Percentiles rank a stretch among this genome's conserved stretches.
Conservation (phyloP, 306 rosid species). For the Malus sylvestris region DNA sequence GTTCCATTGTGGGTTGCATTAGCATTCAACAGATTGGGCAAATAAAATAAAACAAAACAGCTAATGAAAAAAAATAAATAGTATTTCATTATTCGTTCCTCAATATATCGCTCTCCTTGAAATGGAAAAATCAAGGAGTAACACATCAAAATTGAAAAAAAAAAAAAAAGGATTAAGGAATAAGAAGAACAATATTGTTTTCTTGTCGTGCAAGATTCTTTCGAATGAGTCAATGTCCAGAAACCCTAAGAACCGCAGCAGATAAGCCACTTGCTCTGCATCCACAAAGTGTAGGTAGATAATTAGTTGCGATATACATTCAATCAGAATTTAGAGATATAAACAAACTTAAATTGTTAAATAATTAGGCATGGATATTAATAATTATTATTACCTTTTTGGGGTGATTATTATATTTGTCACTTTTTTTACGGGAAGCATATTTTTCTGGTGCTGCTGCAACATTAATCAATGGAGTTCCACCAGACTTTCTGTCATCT, state of each 20-base stretch:
- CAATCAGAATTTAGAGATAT: neutral
- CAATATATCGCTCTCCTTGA: neutral
- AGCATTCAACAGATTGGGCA: neutral
- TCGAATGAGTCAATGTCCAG: neutral
- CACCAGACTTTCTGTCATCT: conserved; percentile 62
- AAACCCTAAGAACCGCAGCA: conserved; percentile 30
- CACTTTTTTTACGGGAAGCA: conserved; percentile 21
- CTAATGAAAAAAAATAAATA: neutral
- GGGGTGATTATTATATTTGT: conserved; percentile 20
- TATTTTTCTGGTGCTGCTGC: conserved; percentile 24
- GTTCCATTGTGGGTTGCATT: neutral
- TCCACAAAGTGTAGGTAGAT: neutral
- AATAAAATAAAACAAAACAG: neutral
- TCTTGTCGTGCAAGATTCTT: neutral
- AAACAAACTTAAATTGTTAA: neutral
- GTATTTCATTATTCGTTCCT: neutral
- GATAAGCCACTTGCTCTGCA: conserved; percentile 60
- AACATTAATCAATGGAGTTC: conserved; percentile 15
- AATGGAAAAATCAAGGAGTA: neutral
- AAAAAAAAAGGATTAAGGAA: neutral
- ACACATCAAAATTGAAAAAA: neutral
- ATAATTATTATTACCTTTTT: conserved; percentile 28
- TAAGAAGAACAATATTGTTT: neutral
- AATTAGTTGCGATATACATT: neutral
- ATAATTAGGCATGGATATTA: neutral